Percentiles rank a stretch among this genome's conserved stretches.
phyloP scores from a whole-genome alignment of 1,284 basidiomycete genomes.

The Apiotrichum veenhuisii region DNA sequence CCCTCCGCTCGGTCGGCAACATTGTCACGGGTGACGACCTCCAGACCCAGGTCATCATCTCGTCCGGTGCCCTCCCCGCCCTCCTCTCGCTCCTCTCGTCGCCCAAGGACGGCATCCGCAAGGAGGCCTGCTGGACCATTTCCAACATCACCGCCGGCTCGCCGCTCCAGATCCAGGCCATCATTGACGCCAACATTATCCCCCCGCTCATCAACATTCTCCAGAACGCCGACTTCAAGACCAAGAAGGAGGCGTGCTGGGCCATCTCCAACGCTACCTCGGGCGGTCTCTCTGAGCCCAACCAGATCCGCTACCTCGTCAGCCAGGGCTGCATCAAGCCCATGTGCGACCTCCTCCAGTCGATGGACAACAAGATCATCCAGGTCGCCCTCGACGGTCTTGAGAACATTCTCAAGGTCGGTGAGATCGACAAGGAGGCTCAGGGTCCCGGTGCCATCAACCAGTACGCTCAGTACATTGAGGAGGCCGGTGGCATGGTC shows the following conservation, averaged over 20 bases:
- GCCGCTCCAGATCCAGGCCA: constrained; percentile 88
- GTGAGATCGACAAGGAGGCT: constrained; percentile 89
- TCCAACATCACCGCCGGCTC: constrained; percentile 98
- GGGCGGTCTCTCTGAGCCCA: constrained; percentile 92
- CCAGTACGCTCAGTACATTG: constrained; percentile 89
- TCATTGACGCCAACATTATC: constrained; percentile 71
- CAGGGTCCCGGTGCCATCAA: constrained; percentile 80
- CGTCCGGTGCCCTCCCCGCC: constrained; percentile 90
- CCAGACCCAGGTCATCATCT: constrained; percentile 97
- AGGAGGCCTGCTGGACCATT: constrained; percentile 99
- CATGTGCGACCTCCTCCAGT: constrained; percentile 88
- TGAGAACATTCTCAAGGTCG: constrained; percentile 98
- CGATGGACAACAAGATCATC: constrained; percentile 99
- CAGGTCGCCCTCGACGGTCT: constrained; percentile 89
- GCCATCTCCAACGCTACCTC: constrained; percentile 99
- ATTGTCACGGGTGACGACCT: constrained; percentile 98
- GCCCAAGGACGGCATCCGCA: constrained; percentile 84
- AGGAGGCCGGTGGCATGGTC: constrained; percentile 98
- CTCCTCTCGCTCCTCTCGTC: constrained; percentile 87
- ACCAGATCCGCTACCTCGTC: constrained; percentile 97
- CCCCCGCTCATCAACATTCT: constrained; percentile 98
- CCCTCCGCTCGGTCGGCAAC: constrained; percentile 95
- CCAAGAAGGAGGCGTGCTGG: constrained; percentile 99
- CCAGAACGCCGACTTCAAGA: constrained; percentile 97
- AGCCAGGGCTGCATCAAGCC: constrained; percentile 98